These are phyloP conservation scores for Macrophomina pseudophaseolina DNA, from an alignment of 2,329 filamentous ascomycete species.

Conservation along the genomic window DNA sequence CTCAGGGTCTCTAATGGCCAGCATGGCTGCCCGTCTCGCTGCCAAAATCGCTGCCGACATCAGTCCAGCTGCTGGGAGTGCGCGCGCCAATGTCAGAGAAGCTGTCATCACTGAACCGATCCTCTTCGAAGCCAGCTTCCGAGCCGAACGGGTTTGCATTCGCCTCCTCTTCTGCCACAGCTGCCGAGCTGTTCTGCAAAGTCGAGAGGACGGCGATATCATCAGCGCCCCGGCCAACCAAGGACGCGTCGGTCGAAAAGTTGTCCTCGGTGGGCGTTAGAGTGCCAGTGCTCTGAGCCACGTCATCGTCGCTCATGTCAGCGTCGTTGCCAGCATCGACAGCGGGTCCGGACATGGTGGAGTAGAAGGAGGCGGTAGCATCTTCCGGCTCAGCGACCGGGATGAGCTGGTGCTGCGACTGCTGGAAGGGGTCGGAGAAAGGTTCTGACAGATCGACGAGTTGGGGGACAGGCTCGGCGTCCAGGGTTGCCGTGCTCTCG, in stretches of 20 bases:
- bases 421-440: slow-evolving; percentile 29
- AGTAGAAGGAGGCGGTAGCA: slow-evolving; percentile 40
- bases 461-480: slow-evolving; percentile 31
- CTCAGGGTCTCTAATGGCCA: slow-evolving; percentile 6
- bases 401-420: slow-evolving; percentile 31
- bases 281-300: slow-evolving; percentile 39
- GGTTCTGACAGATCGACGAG: slow-evolving; percentile 41
- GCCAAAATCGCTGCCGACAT: slow-evolving; percentile 47
- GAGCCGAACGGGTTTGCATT: slow-evolving; percentile 33
- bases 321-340: slow-evolving; percentile 29
- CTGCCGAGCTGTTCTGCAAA: slow-evolving; percentile 26
- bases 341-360: slow-evolving; percentile 31
- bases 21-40: slow-evolving; percentile 41
- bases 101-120: slow-evolving; percentile 39
- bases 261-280: slow-evolving; percentile 46
- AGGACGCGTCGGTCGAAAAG: slow-evolving; percentile 33
- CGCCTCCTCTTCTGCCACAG: slow-evolving; percentile 41
- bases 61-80: slow-evolving; percentile 47
- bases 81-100: slow-evolving; percentile 41
- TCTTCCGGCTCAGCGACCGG: slow-evolving; percentile 8
- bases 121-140: slow-evolving; percentile 43
- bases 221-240: slow-evolving; percentile 38
- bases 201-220: slow-evolving; percentile 40
- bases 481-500: slow-evolving; percentile 39
- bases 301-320: slow-evolving; percentile 34